Conservation (phyloP, 306 rosid species). For the Herpetospermum pedunculosum region DNA sequence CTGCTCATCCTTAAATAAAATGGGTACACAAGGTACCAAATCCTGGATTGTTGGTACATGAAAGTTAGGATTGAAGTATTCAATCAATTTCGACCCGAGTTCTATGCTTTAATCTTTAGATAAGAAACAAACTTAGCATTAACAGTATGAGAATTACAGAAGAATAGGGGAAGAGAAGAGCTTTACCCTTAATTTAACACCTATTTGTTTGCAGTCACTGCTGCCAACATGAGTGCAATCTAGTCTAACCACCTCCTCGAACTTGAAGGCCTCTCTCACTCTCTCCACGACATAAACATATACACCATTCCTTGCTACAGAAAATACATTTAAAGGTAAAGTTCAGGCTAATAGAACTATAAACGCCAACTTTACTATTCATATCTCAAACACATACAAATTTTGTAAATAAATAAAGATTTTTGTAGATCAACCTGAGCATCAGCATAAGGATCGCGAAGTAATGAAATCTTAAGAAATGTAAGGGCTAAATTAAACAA, state of each 20-base stretch:
- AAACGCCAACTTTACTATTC: neutral
- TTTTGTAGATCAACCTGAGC: neutral
- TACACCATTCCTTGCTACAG: constrained; percentile 83
- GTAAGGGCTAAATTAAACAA: neutral
- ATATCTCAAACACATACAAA: neutral
- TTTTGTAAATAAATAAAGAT: neutral
- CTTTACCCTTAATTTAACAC: constrained; percentile 68
- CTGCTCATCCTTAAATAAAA: constrained; percentile 86
- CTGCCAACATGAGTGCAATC: constrained; percentile 72
- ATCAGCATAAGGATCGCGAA: neutral
- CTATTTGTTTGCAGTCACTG: constrained; percentile 79
- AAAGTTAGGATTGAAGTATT: neutral
- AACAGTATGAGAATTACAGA: neutral
- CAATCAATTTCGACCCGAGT: neutral
- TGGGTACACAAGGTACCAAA: constrained; percentile 73
- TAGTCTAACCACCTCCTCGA: constrained; percentile 68
- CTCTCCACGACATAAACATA: constrained; percentile 67
- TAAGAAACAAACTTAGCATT: neutral
- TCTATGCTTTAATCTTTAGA: neutral
- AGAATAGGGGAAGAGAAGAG: neutral
- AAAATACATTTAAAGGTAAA: neutral
- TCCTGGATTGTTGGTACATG: constrained; percentile 32
- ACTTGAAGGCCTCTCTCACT: constrained; percentile 64
- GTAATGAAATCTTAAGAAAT: neutral
- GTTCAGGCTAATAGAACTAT: neutral